Base-by-base conservation (phyloP, 129 eudicot species). In the Glebionis coronaria region DNA sequence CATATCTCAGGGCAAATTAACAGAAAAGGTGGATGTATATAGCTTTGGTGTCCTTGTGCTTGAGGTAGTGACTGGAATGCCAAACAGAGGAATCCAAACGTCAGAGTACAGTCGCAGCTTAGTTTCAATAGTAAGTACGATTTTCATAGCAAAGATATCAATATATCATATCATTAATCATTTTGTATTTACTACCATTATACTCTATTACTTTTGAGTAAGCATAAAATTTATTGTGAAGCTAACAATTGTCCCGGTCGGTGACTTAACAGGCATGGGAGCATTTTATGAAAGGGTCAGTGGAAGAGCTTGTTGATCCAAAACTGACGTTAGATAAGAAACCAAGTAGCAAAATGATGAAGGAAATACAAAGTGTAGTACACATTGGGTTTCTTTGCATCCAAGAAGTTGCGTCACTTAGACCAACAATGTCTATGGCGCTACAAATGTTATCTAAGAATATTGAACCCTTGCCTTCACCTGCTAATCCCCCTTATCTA, bases 321-420 rank as follows among this genome's bases (percentile, higher is more conserved):
- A 87, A 87, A 74, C 65, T 90, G 73, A 64, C 78, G 79, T 12
- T 82, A 70, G 76, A 75, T 7, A 71, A 76, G 44, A 68, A 72
- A 52, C 73, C 68, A 3, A 68, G 71, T 35, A 45, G 47, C 61
- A 57, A 54, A 28, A 35, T 70, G 40, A 84, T 75, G 67, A 56
- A 56, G 1, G 95, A 84, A 59, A 61, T 81, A 23, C 4, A 53
- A 53, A 80, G 87, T 23, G 85, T 87, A 72, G 72, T 87, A 44
- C 97, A 90, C 5, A 73, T 82, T 58, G 95, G 87, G 44, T 95
- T 90, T 56, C 73, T 87, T 56, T 90, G 95, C 84, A 79, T 81
- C 52, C 97, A 90, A 76, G 90, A 90, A 76, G 77, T 71, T 57
- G 77, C 92, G 18, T 69, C 87, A 19, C 66, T 90, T n/a, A 76